Base-by-base conservation (phyloP, 148 eudicot genomes). In the Rhododendron ovatum region DNA sequence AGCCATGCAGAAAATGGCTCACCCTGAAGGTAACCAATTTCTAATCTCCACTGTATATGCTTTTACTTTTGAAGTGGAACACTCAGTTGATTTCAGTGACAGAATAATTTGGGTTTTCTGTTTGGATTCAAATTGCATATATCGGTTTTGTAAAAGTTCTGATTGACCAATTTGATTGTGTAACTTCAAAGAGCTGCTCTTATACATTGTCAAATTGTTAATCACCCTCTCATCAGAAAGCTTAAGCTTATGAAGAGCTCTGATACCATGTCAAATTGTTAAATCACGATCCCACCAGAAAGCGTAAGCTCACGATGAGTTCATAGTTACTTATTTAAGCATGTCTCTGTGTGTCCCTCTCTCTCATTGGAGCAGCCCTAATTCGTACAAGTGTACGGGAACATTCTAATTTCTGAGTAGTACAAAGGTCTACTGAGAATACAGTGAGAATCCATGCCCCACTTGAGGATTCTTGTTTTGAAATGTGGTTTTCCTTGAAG, bases 1-100 rank as follows among this genome's bases (percentile, higher is more conserved):
- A 71, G 98, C 98, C 48, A 41, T 96, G 82, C 99, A 96, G 88
- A 96, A 96, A 93, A 95, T 96, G 98, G 99, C 98, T 86, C 99
- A 96, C 84, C 98, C 99, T 86, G 96, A 96, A 50, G 99, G 99
- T 96, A 88, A 53, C 81, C 45, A 2, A 2, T 51, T 5, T 65
- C 47, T 63, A 3, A 69, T 39, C 30, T 86, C 47, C 3, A 30
- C 12, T 8, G 7, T 74, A 63, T 12, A 35, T n/a, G 15, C 45
- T 77, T 77, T 33, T 15, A 77, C 7, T 17, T 33, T 67, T 75
- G 43, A 75, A 48, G 30, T n/a, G 22, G 14, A 22, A 9, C 51
- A 41, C 37, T 73, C 18, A 45, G 24, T 59, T 2, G 65, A 59
- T 59, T 59, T 59, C 7, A 6, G 7, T 79, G 33, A 33, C 39